Base-by-base conservation (phyloP, 345 rosid genomes). In the Linum usitatissimum region DNA sequence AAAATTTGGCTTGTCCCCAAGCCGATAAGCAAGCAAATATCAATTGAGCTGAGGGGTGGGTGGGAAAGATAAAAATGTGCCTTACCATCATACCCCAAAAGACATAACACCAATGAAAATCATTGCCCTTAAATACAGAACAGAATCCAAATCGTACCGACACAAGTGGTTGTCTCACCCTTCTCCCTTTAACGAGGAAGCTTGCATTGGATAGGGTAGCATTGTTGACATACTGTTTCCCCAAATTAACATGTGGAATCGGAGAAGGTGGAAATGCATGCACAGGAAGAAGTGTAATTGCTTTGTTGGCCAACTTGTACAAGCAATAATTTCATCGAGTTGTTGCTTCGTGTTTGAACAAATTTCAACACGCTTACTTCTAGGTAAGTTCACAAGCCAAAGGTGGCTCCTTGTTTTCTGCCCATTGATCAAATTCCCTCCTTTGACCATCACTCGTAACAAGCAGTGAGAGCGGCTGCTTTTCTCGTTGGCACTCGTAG, bases 221-320 rank as follows among this genome's bases (percentile, higher is more conserved):
- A 68, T 68, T 87, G 83, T 93, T 93, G 60, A 93, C 97, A 65
- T 78, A 93, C 76, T 90, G 92, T 79, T 87, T 95, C 68, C 99
- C 99, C 57, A 93, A 79, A 76, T 87, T 90, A 49, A 86, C 99
- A 80, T 90, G 90, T 68, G 87, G 95, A 34, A 92, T 93, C 68
- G 99, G 97, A 74, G 99, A 90, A 15, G 90, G 95, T 49, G 99
- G 97, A 68, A 96, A 96, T 57, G 96, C 95, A 79, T 94, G 96
- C 56, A 82, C 76, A 9, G 96, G 89, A 70, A 97, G 87, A 68
- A 90, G 97, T 68, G 87, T 66, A 75, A 66, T 83, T 15, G 97
- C 81, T 77, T 88, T 93, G 74, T 84, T 90, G 53, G 88, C 90
- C 76, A 94, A 78, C 81, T 79, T 90, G 81, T 61, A 84, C 53